A percentile compares a stretch with the other conserved stretches of the same genome.
phyloP scores from a whole-genome alignment of 164 flowering plant genomes.

The Tinospora cordifolia region DNA sequence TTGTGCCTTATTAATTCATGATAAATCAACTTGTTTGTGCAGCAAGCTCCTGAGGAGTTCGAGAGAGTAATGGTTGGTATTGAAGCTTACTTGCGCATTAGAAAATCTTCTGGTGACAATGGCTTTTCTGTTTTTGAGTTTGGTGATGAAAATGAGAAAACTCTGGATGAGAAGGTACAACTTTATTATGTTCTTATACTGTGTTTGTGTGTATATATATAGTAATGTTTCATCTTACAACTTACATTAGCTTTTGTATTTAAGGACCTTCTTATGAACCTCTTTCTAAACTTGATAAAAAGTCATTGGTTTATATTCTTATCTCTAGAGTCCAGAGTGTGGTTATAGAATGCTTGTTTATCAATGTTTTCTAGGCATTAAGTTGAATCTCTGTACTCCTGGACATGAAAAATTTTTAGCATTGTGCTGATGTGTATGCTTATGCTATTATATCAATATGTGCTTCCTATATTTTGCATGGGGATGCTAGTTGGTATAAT shows the following conservation, averaged over 20 bases:
- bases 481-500: not conserved
- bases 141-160: conserved; percentile 38
- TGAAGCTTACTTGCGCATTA: conserved; percentile 83
- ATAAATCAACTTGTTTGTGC: conserved; percentile 22
- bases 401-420: not conserved
- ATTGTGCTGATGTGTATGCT: not conserved
- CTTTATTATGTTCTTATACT: not conserved
- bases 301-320: no score
- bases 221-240: no score
- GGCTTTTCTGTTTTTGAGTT: conserved; percentile 63
- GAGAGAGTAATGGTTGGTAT: conserved; percentile 90
- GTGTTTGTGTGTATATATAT: no score
- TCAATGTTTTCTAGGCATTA: no score
- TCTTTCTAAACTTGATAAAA: no score
- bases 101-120: conserved; percentile 49
- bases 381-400: no score
- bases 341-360: no score
- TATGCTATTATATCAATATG: not conserved
- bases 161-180: conserved; percentile 47
- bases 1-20: not conserved
- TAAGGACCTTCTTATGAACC: no score
- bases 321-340: no score
- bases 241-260: no score
- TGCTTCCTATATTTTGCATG: not conserved
- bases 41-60: conserved; percentile 98